These are phyloP conservation scores for Polytrichum commune DNA, from an alignment of 225 moss, liverwort and hornwort genomes.

Conservation along the genomic window DNA sequence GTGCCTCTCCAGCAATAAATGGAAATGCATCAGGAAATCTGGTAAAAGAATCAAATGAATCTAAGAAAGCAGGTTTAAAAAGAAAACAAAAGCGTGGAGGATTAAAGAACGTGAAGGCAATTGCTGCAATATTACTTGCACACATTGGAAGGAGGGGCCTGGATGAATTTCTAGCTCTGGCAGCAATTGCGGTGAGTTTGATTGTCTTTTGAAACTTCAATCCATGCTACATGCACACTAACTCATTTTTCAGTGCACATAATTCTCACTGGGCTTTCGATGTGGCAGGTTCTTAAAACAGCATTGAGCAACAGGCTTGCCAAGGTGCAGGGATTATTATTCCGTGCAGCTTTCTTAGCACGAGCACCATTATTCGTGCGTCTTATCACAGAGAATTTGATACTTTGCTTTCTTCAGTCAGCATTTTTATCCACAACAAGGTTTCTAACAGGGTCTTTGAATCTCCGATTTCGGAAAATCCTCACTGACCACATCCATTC, in stretches of 20 bases:
- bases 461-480: slow-evolving; percentile 81
- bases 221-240: too few relatives aligned
- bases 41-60: slow-evolving; percentile 22
- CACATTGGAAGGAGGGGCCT: slow-evolving; percentile 79
- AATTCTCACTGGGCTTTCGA: slow-evolving; percentile 16
- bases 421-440: slow-evolving; percentile 81
- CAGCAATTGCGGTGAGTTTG: slow-evolving; percentile 76
- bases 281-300: slow-evolving; percentile 78
- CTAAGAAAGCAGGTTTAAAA: slow-evolving; percentile 22
- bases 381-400: slow-evolving; percentile 83
- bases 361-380: slow-evolving; percentile 77
- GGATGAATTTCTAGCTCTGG: slow-evolving; percentile 69
- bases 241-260: neutral
- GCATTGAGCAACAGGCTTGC: slow-evolving; percentile 96
- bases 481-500: slow-evolving; percentile 85
- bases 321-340: slow-evolving; percentile 78
- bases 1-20: slow-evolving; percentile 29
- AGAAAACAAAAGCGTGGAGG: slow-evolving; percentile 48
- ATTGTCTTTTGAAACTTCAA: neutral
- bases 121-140: slow-evolving; percentile 66
- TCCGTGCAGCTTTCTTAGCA: slow-evolving; percentile 88
- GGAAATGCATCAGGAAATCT: slow-evolving; percentile 40
- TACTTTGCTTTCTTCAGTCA: slow-evolving; percentile 90
- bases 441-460: slow-evolving; percentile 80
- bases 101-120: slow-evolving; percentile 65